Base-by-base conservation (phyloP, 768 basidiomycete species). In the Trametes coccinea region DNA sequence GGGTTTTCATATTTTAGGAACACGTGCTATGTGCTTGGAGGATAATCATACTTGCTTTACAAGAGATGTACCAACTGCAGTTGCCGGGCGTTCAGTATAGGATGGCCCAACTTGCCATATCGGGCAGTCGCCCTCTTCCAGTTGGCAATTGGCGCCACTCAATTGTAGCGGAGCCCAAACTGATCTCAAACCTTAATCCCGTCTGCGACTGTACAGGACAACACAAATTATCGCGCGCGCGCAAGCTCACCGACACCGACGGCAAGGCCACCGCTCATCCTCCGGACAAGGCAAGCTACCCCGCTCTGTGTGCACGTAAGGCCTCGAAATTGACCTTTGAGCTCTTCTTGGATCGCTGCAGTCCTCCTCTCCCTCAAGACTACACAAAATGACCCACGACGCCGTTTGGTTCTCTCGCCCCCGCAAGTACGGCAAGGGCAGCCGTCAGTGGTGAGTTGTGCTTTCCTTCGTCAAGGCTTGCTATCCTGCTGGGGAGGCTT, bases 361-460 rank as follows among this genome's bases (percentile, higher is more conserved):
- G 61, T 45, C 59, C 60, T 45, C 49, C 55, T 54, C 14, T n/a
- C 48, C 67, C 66, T 64, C 67, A 68, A 69, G 62, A 62, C 57
- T 60, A 40, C 22, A 52, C 62, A 88, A 84, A 80, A 93, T 96
- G 95, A 95, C 95, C 73, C 95, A 96, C 92, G 92, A 95, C 84
- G 89, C 93, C 71, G 88, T 97, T 80, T 97, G 95, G 94, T 95
- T 94, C 80, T 93, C 92, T 77, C 92, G 91, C 72, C 95, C 95
- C 64, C 86, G 94, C 77, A 96, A 92, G 78, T 96, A 71, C 80
- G 95, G 95, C 75, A 96, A 96, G 80, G 95, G 95, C 73, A 87
- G 88, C 75, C 92, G 95, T 75, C 92, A 95, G 77, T 97, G 93
- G 93, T 93, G 75, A 73, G 87, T 27, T 34, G 34, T 29, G 16